Conservation (phyloP, 257 asterid species). For the Gentiana dahurica region DNA sequence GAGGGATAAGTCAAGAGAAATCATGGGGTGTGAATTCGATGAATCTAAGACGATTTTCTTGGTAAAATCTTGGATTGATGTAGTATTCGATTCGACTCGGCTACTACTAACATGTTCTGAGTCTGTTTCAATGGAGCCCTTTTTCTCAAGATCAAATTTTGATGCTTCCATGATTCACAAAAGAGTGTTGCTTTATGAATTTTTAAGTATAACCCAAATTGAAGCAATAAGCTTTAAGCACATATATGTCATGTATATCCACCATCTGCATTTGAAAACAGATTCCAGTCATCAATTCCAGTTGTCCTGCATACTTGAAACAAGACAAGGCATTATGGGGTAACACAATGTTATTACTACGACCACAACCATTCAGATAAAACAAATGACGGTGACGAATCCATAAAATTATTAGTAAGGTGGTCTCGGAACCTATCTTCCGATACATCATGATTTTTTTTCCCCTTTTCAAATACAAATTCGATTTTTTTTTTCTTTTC, state of each 20-base stretch:
- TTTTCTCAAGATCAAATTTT: conserved; percentile 26
- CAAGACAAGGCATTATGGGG: too few species aligned
- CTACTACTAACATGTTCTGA: conserved; percentile 16
- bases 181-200: background rate
- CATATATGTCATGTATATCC: background rate
- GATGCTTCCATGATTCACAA: conserved; percentile 23
- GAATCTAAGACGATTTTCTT: conserved; percentile 8
- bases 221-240: conserved; percentile 2
- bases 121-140: conserved; percentile 20
- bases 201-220: too few species aligned
- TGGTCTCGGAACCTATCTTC: too few species aligned
- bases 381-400: too few species aligned
- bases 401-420: too few species aligned
- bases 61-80: conserved; percentile 15
- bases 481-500: too few species aligned
- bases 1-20: conserved; percentile 38
- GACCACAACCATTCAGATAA: too few species aligned
- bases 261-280: conserved; percentile 11
- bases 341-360: too few species aligned
- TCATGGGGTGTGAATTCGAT: conserved; percentile 13
- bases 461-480: too few species aligned
- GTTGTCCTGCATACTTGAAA: background rate
- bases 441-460: too few species aligned
- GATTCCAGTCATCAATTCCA: background rate
- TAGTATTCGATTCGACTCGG: conserved; percentile 35